phyloP scores from a whole-genome alignment of 1,139 yeast species.

The Geotrichum carabidarum region DNA sequence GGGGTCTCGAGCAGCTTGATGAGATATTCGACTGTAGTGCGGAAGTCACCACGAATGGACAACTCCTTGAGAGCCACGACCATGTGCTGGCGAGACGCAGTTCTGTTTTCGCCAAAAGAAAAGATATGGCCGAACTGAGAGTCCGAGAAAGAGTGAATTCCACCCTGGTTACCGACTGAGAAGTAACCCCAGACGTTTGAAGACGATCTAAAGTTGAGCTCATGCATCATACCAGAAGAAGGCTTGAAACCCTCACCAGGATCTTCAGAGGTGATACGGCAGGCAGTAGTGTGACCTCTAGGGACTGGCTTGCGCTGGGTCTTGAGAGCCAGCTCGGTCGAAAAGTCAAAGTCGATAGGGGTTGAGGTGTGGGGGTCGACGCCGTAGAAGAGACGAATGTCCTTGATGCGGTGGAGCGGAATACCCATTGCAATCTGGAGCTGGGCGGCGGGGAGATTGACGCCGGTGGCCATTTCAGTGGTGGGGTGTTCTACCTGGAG shows the following conservation, averaged over 20 bases:
- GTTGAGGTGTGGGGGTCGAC: conserved; percentile 92
- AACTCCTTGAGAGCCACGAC: conserved; percentile 95
- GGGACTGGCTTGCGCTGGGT: conserved; percentile 91
- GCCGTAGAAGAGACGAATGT: conserved; percentile 87
- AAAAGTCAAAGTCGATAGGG: conserved; percentile 86
- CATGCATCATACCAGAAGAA: conserved; percentile 93
- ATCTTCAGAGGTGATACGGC: conserved; percentile 97
- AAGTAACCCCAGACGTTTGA: conserved; percentile 99
- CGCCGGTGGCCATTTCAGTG: conserved; percentile 98
- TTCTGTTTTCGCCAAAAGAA: conserved; percentile 98
- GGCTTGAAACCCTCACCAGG: conserved; percentile 99
- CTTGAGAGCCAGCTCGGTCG: conserved; percentile 60
- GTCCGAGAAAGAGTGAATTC: conserved; percentile 95
- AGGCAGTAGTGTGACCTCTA: conserved; percentile 97
- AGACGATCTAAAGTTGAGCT: conserved; percentile 90
- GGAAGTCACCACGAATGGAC: conserved; percentile 95
- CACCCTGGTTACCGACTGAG: conserved; percentile 93
- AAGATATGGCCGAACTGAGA: conserved; percentile 98
- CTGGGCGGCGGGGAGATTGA: conserved; percentile 96
- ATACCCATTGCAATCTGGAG: conserved; percentile 98
- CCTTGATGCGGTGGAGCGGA: conserved; percentile 90
- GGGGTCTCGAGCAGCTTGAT: conserved; percentile 93
- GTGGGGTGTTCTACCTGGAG: conserved; percentile 99
- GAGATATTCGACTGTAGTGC: conserved; percentile 97
- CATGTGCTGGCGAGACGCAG: conserved; percentile 97